phyloP scores from a whole-genome alignment of 495 filamentous ascomycete genomes.

The Podospora pseudopauciseta region DNA sequence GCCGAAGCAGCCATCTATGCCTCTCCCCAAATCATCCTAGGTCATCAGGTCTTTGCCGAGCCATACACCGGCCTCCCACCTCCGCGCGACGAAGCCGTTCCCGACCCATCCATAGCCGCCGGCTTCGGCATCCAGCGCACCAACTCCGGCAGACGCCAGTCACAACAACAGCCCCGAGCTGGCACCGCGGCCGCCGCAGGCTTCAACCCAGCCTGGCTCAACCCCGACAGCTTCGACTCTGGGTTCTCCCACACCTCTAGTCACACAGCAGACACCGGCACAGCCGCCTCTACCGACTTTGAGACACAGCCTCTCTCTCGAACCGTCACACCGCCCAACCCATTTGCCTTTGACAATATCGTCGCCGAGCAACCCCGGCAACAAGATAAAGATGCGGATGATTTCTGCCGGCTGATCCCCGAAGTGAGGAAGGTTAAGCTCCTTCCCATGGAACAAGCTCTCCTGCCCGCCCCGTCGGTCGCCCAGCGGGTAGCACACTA shows the following conservation, averaged over 20 bases:
- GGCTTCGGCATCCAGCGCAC: not conserved
- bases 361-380: not conserved
- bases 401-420: conserved; percentile 42
- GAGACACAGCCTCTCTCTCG: conserved; percentile 55
- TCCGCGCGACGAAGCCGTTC: conserved; percentile 50
- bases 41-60: conserved; percentile 74
- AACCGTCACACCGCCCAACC: conserved; percentile 46
- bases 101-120: conserved; percentile 13
- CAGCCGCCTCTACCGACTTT: conserved; percentile 29
- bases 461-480: conserved; percentile 58
- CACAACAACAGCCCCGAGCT: not conserved
- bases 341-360: not conserved
- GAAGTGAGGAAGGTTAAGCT: conserved; percentile 49
- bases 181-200: conserved; percentile 7
- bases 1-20: conserved; percentile 71
- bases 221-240: conserved; percentile 25
- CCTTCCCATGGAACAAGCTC: conserved; percentile 57
- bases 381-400: conserved; percentile 8
- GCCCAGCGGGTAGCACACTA: conserved; percentile 57
- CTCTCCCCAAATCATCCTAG: conserved; percentile 73
- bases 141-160: not conserved
- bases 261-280: conserved; percentile 47
- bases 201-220: conserved; percentile 17
- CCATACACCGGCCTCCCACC: conserved; percentile 69
- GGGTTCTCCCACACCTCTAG: conserved; percentile 44